Evolutionary conservation across 2,329 filamentous ascomycete genomes (phyloP), one percentile per base, ranked within the genome.

Genomic region (Penicillium corylophilum): DNA sequence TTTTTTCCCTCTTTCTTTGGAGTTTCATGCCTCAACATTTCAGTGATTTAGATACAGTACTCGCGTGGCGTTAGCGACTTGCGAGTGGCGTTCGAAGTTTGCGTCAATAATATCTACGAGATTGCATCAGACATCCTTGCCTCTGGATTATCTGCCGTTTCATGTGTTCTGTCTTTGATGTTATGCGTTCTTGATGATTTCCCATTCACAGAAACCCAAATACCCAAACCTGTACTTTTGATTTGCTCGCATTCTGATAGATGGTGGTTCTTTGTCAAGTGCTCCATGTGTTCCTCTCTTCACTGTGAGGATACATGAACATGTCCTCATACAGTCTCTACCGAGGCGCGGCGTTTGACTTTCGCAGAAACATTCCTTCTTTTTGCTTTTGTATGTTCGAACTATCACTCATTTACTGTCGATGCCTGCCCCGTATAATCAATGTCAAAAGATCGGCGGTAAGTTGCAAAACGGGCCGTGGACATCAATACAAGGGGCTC

Each of bases 191-290:
- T 50, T 35, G 28, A 33, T n/a, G 15, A 48, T 22, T 41, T 44
- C 40, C 20, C 48, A 29, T 29, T 47, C 54, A 55, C 61, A 62
- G 55, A 63, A 60, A 61, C 52, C 36, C 39, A 56, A 58, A 56
- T 64, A 61, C 56, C 55, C 55, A 51, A 43, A 50, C 39, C 35
- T 55, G 36, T 49, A 51, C 51, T 41, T 49, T 40, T 50, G 46
- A 48, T 40, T 28, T 40, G 46, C 22, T 46, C 47, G 43, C 44
- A 54, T 51, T 51, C 46, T 48, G 51, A 62, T 63, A 63, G 61
- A 63, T 46, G 60, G 52, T 47, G 55, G 53, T 23, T 50, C 28
- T 50, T 40, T 53, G 46, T 36, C 48, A 29, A 26, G 44, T 47
- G 26, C 22, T 42, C 18, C 43, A 24, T 22, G 35, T 20, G 20